Percentiles rank a stretch among this genome's conserved stretches.
These are phyloP conservation scores for Pythium coloratum DNA, from an alignment of 352 stramenopile species.

Conservation along the genomic window DNA sequence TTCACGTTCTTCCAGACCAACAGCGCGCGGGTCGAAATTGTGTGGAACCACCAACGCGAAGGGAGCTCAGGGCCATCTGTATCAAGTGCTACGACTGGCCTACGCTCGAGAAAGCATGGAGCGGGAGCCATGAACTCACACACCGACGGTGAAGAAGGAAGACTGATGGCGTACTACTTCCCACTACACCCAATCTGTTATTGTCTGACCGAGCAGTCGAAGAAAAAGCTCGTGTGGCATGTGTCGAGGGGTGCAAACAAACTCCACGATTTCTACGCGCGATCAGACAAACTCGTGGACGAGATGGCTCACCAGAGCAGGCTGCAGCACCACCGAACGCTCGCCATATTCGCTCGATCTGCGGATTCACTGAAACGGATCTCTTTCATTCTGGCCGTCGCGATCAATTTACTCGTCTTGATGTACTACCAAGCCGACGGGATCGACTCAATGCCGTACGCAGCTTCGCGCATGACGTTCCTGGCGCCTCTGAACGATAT, in stretches of 20 bases:
- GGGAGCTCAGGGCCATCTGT: background rate
- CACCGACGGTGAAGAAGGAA: conserved; percentile 1
- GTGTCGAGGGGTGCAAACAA: conserved; percentile 61
- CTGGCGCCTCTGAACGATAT: conserved; percentile 21
- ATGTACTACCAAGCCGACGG: conserved; percentile 60
- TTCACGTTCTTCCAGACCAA: conserved; percentile 70
- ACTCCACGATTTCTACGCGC: conserved; percentile 64
- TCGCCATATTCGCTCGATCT: conserved; percentile 33
- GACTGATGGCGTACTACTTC: conserved; percentile 69
- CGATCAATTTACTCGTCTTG: conserved; percentile 61
- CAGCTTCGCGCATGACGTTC: conserved; percentile 40
- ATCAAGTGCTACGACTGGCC: background rate
- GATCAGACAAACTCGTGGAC: conserved; percentile 65
- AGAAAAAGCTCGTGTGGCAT: conserved; percentile 69
- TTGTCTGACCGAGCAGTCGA: conserved; percentile 69
- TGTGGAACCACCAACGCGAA: conserved; percentile 50
- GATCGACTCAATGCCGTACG: conserved; percentile 54
- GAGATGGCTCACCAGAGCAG: conserved; percentile 74
- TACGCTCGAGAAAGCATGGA: background rate
- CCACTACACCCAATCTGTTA: conserved; percentile 75
- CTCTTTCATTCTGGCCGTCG: conserved; percentile 50
- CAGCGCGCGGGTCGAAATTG: conserved; percentile 63
- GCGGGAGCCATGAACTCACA: background rate
- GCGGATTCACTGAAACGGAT: conserved; percentile 47
- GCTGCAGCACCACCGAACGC: background rate